Percentiles rank a stretch among this genome's conserved stretches.
phyloP scores from a whole-genome alignment of 495 filamentous ascomycete species.

The Penicillium subrubescens region DNA sequence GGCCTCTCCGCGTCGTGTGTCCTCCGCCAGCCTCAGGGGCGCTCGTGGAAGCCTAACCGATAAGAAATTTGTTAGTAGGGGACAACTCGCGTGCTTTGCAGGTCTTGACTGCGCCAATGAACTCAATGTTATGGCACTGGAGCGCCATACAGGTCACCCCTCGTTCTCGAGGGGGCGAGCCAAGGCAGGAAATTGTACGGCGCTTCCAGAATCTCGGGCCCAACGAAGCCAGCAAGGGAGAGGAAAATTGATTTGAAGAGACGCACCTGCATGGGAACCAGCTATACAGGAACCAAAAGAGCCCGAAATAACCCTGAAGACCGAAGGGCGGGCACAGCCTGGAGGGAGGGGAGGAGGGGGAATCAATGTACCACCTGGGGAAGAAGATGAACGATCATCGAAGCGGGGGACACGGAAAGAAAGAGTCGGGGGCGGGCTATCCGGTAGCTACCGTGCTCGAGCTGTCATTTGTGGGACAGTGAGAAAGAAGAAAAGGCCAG shows the following conservation, averaged over 20 bases:
- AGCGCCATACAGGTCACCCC: neutral
- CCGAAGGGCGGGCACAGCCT: conserved; percentile 27
- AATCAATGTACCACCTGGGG: conserved; percentile 44
- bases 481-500: conserved; percentile 1
- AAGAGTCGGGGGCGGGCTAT: conserved; percentile 11
- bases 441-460: conserved; percentile 19
- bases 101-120: neutral
- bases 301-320: conserved; percentile 33
- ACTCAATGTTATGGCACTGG: neutral
- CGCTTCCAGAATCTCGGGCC: neutral
- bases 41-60: conserved; percentile 52
- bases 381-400: conserved; percentile 43
- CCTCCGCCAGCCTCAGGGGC: conserved; percentile 56
- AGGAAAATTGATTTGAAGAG: conserved; percentile 11
- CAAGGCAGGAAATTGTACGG: neutral
- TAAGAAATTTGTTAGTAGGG: conserved; percentile 15
- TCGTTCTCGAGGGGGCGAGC: neutral
- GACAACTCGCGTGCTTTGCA: neutral
- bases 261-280: conserved; percentile 51
- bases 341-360: conserved; percentile 21
- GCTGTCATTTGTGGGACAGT: conserved; percentile 20
- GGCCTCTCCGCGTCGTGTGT: conserved; percentile 60
- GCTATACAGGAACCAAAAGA: conserved; percentile 33
- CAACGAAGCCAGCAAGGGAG: conserved; percentile 8
- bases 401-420: conserved; percentile 40